A percentile compares a stretch with the other conserved stretches of the same genome.
Conservation (phyloP, 2,329 filamentous ascomycete genomes). For the Arthrobotrys conoides region DNA sequence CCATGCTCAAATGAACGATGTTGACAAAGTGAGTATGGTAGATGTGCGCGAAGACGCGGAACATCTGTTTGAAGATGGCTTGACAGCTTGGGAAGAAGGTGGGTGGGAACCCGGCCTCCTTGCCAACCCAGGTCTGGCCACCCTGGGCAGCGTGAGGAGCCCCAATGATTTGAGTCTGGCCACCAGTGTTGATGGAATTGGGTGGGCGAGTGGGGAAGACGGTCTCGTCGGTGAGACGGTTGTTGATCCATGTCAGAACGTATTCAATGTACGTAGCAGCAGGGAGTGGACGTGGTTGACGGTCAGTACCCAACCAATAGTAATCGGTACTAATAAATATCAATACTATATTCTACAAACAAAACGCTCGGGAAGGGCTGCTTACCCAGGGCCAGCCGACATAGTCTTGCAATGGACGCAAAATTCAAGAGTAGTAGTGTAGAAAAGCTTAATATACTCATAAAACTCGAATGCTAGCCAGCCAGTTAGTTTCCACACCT, state of each 20-base stretch:
- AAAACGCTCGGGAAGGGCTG: constrained; percentile 63
- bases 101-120: constrained; percentile 90
- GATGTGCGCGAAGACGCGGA: constrained; percentile 96
- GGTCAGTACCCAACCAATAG: constrained; percentile 64
- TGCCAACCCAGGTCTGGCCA: constrained; percentile 83
- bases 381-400: constrained; percentile 90
- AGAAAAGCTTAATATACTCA: constrained; percentile 64
- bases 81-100: constrained; percentile 92
- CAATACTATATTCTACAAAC: not conserved
- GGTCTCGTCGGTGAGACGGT: constrained; percentile 64
- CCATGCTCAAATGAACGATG: constrained; percentile 84
- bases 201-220: constrained; percentile 64
- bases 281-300: constrained; percentile 64
- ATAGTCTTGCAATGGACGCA: constrained; percentile 91
- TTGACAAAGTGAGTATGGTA: constrained; percentile 97
- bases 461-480: constrained; percentile 64
- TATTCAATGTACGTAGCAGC: constrained; percentile 65
- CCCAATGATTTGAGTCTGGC: constrained; percentile 69
- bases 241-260: constrained; percentile 64
- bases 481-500: not conserved
- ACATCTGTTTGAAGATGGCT: constrained; percentile 97
- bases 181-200: constrained; percentile 65
- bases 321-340: constrained; percentile 62
- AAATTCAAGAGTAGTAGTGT: constrained; percentile 83
- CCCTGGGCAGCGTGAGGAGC: constrained; percentile 75